Percentiles rank a stretch among this genome's conserved stretches.
Conservation (phyloP, 371 early-diverging fungal genomes). For the Lichtheimia ramosa region DNA sequence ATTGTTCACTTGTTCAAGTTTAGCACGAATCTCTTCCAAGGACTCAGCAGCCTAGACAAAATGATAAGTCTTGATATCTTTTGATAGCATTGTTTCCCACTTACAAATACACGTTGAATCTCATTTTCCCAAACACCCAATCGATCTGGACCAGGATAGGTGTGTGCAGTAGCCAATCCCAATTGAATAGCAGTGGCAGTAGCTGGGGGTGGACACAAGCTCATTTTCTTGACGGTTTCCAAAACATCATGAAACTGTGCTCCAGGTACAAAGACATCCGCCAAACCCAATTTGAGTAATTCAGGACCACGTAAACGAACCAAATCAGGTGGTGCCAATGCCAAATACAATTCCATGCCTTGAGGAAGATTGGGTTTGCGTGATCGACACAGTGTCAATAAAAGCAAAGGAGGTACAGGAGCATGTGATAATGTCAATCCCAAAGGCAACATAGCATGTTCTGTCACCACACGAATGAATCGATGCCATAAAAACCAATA, state of each 20-base stretch:
- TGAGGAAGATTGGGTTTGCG: slow-evolving; percentile 27
- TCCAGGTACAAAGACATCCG: slow-evolving; percentile 59
- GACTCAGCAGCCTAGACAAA: slow-evolving; percentile 19
- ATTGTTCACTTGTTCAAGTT: slow-evolving; percentile 15
- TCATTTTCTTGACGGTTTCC: slow-evolving; percentile 27
- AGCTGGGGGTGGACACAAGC: slow-evolving; percentile 47
- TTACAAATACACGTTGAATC: slow-evolving; percentile 52
- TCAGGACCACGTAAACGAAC: slow-evolving; percentile 53
- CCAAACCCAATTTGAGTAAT: slow-evolving; percentile 46
- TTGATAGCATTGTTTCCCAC: too few species aligned
- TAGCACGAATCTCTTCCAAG: slow-evolving; percentile 20
- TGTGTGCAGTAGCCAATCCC: slow-evolving; percentile 41
- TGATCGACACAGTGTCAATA: slow-evolving; percentile 21
- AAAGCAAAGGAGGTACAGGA: slow-evolving; percentile 40
- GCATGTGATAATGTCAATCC: slow-evolving; percentile 25
- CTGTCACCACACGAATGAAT: slow-evolving; percentile 48
- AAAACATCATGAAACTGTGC: slow-evolving; percentile 40
- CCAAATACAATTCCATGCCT: slow-evolving; percentile 48
- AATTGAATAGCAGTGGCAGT: slow-evolving; percentile 45
- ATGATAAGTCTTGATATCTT: too few species aligned
- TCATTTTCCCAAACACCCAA: slow-evolving; percentile 53
- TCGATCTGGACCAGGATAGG: slow-evolving; percentile 59
- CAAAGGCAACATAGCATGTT: slow-evolving; percentile 40
- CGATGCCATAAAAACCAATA: slow-evolving; percentile 36
- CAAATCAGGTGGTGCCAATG: slow-evolving; percentile 47